phyloP scores from a whole-genome alignment of 2,329 filamentous ascomycete genomes.

The Fusarium solani-melongenae region DNA sequence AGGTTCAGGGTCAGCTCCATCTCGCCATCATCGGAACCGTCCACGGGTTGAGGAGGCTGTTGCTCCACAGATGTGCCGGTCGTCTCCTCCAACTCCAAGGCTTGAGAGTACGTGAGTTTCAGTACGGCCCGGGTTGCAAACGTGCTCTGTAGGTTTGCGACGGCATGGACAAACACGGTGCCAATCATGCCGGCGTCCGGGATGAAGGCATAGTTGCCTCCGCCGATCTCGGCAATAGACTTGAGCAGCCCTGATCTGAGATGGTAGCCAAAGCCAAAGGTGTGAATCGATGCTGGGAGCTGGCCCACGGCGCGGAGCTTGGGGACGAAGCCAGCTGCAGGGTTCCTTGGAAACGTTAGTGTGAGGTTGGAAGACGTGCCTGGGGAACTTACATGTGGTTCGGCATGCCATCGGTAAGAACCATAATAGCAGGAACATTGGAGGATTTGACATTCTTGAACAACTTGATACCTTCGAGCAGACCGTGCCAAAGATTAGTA shows the following conservation, averaged over 20 bases:
- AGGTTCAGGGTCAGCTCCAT: slow-evolving; percentile 53
- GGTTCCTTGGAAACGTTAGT: slow-evolving; percentile 49
- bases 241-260: slow-evolving; percentile 62
- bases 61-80: slow-evolving; percentile 54
- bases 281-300: slow-evolving; percentile 56
- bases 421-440: slow-evolving; percentile 62
- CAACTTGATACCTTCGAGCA: slow-evolving; percentile 61
- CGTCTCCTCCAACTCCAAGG: slow-evolving; percentile 52
- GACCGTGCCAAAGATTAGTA: slow-evolving; percentile 70
- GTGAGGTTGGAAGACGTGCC: rapidly evolving
- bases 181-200: slow-evolving; percentile 72
- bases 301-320: slow-evolving; percentile 58
- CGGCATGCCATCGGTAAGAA: slow-evolving; percentile 66
- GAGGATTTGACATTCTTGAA: slow-evolving; percentile 51
- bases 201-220: slow-evolving; percentile 71
- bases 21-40: slow-evolving; percentile 14
- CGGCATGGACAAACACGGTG: slow-evolving; percentile 70
- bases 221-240: slow-evolving; percentile 67
- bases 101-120: slow-evolving; percentile 51
- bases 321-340: slow-evolving; percentile 63
- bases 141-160: slow-evolving; percentile 70
- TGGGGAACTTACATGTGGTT: slow-evolving; percentile 58
- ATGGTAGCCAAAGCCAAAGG: slow-evolving; percentile 51
- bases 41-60: slow-evolving; percentile 36
- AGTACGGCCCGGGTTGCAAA: slow-evolving; percentile 62